Base-by-base conservation (phyloP, 257 asterid genomes). In the Solanum verrucosum region DNA sequence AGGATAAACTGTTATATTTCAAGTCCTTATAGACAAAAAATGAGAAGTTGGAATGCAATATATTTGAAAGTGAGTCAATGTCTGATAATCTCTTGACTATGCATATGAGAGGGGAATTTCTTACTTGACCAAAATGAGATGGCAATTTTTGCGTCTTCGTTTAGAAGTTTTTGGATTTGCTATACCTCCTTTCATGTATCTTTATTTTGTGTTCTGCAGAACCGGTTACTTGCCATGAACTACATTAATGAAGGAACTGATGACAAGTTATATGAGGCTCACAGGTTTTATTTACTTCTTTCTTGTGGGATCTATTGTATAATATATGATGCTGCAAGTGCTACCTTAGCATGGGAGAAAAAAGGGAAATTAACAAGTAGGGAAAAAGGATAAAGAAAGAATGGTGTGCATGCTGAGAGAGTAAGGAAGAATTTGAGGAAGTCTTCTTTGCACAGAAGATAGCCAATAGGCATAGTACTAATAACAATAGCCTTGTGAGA, bases 181-280 rank as follows among this genome's bases (percentile, higher is more conserved):
- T 79, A 27, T 37, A 37, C 16, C 20, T 71, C 59, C 5, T 72
- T 38, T 82, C 75, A 56, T 68, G 65, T 72, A 29, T 31, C 59
- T 15, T 75, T 86, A 79, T 33, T 31, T 86, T 82, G 74, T 85
- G 67, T 90, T 87, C 86, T 92, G 93, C 98, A 97, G 99, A 97
- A 97, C 86, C 99, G 99, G 72, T 91, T 96, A 95, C 98, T 97
- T 88, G 99, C 99, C n/a, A 93, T 97, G 99, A 97, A 97, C 94
- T 97, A 97, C 94, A 96, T 96, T 88, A 92, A 96, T 88, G 98
- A 95, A 89, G 99, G 99, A 87, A 86, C 90, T 72, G 98, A 97
- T 90, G 98, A 94, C 86, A 94, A 92, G 91, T 74, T 97, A 83
- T 93, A 91, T 75, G 96, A 96, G 91, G 98, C 98, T 90, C 99